Base-by-base conservation (phyloP, 169 alveolate species). In the Plasmodium inui region DNA sequence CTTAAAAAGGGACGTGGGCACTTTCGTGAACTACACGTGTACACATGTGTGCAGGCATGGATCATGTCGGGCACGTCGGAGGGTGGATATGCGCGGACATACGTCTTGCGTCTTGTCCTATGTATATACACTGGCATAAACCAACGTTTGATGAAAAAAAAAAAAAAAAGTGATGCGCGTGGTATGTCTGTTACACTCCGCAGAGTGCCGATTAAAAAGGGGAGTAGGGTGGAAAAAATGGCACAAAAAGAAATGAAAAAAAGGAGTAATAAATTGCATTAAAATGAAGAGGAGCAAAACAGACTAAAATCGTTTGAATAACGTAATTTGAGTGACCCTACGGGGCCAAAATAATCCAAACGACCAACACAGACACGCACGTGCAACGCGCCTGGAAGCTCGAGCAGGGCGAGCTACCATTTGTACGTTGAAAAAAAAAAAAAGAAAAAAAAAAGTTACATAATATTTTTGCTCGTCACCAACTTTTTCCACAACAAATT, bases 401-500 rank as follows among this genome's bases (percentile, higher is more conserved):
- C 34, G 14, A 46, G 8, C 26, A 19, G 53, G 28, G 8, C n/a
- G 39, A 14, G 55, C 22, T 17, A 17, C 28, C 46, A 39, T 79
- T 79, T 46, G 55, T n/a, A 37, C 46, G 74, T 44, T 79, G 55
- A 78, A 78, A 34, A 78, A 78, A 55, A 53, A 53, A 53, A 53
- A 53, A 57, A 57, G 17, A 57, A 57, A 57, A 19, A 57, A n/a
- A 61, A 22, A 22, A 30, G 17, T 61, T 55, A 83, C 44, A 53
- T 32, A 34, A 84, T 28, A 30, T 71, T 70, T 41, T 67, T 37
- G 12, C 73, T 84, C 8, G 4, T 46, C 53, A 72, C 22, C 78
- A 84, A 61, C 37, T 84, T 84, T 14, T 84, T 22, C 93, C 93
- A 84, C 57, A 84, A 37, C 34, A 84, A 50, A 53, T 73, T 72